These are phyloP conservation scores for Leccinum broughii DNA, from an alignment of 768 basidiomycete species.

Conservation along the genomic window DNA sequence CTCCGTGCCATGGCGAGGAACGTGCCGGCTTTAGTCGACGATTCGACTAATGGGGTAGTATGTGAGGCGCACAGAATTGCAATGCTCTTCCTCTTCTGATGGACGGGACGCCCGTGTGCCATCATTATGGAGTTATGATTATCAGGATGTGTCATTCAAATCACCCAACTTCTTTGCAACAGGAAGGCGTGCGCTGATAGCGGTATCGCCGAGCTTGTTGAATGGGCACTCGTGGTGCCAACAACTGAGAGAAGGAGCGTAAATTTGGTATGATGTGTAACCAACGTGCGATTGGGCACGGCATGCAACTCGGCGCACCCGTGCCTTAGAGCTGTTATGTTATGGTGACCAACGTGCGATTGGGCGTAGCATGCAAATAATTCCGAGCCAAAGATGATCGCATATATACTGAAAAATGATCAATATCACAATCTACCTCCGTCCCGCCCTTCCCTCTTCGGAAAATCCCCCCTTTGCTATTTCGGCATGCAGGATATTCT, in stretches of 20 bases:
- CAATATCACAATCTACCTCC: too few relatives aligned
- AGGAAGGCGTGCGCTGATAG: too few relatives aligned
- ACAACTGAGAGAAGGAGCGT: too few relatives aligned
- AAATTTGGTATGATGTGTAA: too few relatives aligned
- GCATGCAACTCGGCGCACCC: too few relatives aligned
- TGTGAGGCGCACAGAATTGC: constrained; percentile 66
- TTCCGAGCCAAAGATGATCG: background rate
- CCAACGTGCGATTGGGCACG: too few relatives aligned
- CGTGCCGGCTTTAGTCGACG: constrained; percentile 48
- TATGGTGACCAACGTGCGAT: background rate
- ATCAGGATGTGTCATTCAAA: background rate
- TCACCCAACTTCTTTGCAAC: too few relatives aligned
- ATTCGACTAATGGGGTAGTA: constrained; percentile 60
- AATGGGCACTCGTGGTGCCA: too few relatives aligned
- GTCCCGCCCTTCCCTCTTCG: background rate
- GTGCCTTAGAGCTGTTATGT: too few relatives aligned
- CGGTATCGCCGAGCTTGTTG: background rate
- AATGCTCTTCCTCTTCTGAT: background rate
- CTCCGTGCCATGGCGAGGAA: constrained; percentile 73
- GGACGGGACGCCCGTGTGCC: background rate
- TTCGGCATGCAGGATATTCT: background rate
- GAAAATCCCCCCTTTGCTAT: background rate
- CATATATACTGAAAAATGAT: background rate
- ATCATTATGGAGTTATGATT: background rate
- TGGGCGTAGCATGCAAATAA: background rate